Base-by-base conservation (phyloP, 768 basidiomycete species). In the Amanita phalloides region DNA sequence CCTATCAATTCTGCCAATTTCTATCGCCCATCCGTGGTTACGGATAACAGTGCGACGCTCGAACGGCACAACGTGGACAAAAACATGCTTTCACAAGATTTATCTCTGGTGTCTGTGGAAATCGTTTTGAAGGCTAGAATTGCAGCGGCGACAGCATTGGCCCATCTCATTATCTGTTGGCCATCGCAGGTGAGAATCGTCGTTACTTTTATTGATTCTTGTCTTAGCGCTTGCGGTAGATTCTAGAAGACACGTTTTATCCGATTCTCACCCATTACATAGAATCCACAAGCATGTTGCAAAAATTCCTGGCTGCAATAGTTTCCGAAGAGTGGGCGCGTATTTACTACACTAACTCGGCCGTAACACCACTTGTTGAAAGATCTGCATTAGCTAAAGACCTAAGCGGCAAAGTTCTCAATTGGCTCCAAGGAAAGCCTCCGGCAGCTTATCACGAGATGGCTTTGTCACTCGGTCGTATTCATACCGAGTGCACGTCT, bases 11-110 rank as follows among this genome's bases (percentile, higher is more conserved):
- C 78, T 0, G 66, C 79, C 0, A 69, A 74, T 13, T 92, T 97
- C 61, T 83, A 85, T 64, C 73, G 75, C 43, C 79, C 84, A 3
- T 69, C 73, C 3, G 64, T 77, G n/a, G 62, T 72, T 1, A 66
- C 69, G 13, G 71, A 77, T 50, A 76, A 75, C 8, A 65, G 66
- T 5, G 69, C 72, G 21, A 65, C 68, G 2, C 69, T 74, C 0
- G 86, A 90, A 63, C 77, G 82, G 43, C 90, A 98, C 63, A 93
- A 96, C 59, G 90, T 98, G 30, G 96, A 99, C 71, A 98, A 92
- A 73, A 87, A 86, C 53, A 92, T 98, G 84, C 73, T 97, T 21
- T 74, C 78, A 4, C 94, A 97, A 62, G 96, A 99, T 63, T 69
- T 92, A 39, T 82, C 90, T 0, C 72, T 99, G 35, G 76, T 98